Evolutionary conservation across 148 eudicot genomes (phyloP).

Genomic region (Chenopodium berlandieri): DNA sequence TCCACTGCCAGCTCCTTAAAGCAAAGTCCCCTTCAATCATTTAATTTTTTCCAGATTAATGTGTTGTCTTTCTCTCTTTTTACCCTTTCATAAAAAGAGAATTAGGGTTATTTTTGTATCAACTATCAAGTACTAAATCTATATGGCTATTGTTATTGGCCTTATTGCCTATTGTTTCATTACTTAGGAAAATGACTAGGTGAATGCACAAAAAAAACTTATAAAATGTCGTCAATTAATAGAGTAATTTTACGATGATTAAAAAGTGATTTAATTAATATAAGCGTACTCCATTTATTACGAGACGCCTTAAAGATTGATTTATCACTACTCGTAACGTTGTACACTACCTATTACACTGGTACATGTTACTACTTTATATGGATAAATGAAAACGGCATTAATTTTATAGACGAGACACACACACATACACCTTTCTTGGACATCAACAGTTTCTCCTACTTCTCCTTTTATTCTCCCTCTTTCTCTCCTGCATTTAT

Average conservation of each 20-base stretch:
- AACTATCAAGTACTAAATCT: too few relatives aligned
- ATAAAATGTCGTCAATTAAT: too few relatives aligned
- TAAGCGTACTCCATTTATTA: too few relatives aligned
- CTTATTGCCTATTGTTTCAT: too few relatives aligned
- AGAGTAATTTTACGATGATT: too few relatives aligned
- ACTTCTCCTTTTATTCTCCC: background rate
- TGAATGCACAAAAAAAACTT: too few relatives aligned
- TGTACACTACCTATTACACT: background rate
- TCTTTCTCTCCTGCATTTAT: conserved; percentile 9
- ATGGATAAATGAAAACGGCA: background rate
- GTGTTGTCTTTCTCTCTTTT: background rate
- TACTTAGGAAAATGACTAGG: too few relatives aligned
- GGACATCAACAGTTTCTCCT: background rate
- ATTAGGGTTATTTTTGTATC: background rate
- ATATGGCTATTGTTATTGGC: too few relatives aligned
- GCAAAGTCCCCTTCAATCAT: conserved; percentile 11
- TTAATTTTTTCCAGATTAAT: background rate
- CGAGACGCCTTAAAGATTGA: too few relatives aligned
- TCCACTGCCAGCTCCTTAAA: conserved; percentile 30
- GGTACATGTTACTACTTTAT: background rate
- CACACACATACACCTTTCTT: background rate
- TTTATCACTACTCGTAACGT: background rate
- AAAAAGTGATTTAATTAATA: too few relatives aligned
- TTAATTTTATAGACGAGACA: background rate
- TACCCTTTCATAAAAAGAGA: background rate